A percentile compares a stretch with the other conserved stretches of the same genome.
These are phyloP conservation scores for Lolium perenne DNA, from an alignment of 176 grass and related monocot species.

Conservation along the genomic window DNA sequence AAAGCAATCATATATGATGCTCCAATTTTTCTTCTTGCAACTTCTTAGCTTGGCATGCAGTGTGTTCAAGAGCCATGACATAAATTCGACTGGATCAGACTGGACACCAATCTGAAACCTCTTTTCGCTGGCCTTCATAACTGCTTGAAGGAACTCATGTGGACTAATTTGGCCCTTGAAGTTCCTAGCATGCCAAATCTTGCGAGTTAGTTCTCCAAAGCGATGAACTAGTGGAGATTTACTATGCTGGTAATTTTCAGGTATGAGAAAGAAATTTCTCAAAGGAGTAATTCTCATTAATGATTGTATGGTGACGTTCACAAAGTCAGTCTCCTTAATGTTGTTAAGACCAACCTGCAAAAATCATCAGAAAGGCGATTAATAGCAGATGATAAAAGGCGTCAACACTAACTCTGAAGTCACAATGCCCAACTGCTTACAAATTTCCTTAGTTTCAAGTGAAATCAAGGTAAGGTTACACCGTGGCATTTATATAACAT, in stretches of 20 bases:
- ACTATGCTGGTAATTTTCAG: constrained; percentile 87
- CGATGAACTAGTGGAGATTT: constrained; percentile 95
- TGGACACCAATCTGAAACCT: constrained; percentile 96
- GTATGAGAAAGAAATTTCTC: constrained; percentile 99
- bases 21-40: constrained; percentile 84
- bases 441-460: constrained; percentile 10
- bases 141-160: constrained; percentile 97
- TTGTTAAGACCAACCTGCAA: constrained; percentile 99
- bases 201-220: constrained; percentile 93
- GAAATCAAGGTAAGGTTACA: constrained; percentile 3
- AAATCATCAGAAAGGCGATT: constrained; percentile 34
- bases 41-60: constrained; percentile 76
- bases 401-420: constrained; percentile 11
- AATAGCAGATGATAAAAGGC: constrained; percentile 24
- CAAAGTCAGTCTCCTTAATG: constrained; percentile 98
- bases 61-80: constrained; percentile 95
- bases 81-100: constrained; percentile 96
- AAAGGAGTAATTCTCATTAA: constrained; percentile 96
- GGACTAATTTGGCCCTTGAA: constrained; percentile 99
- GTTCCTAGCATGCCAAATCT: constrained; percentile 98
- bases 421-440: background rate
- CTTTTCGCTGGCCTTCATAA: constrained; percentile 96
- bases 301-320: constrained; percentile 98
- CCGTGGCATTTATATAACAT: constrained; percentile 4
- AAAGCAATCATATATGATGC: constrained; percentile 97